Conservation (phyloP, 306 rosid species). For the Morella rubra region DNA sequence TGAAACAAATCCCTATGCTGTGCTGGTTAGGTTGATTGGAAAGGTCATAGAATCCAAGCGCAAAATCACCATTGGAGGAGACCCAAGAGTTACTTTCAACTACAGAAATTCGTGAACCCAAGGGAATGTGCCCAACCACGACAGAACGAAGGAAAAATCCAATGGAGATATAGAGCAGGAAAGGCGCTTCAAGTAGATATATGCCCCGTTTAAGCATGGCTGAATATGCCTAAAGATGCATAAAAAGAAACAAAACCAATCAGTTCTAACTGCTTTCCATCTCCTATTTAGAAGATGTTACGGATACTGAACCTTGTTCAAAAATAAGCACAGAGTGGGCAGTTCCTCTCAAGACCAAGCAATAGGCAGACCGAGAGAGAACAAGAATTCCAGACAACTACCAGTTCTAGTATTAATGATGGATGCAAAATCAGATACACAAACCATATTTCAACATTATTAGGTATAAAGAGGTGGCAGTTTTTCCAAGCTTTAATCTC, state of each 20-base stretch:
- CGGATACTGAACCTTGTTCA: slow-evolving; percentile 4
- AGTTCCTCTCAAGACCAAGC: slow-evolving; percentile 4
- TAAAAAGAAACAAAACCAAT: slow-evolving; percentile 16
- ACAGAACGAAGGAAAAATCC: slow-evolving; percentile 44
- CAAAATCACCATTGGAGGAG: slow-evolving; percentile 72
- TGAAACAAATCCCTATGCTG: slow-evolving; percentile 66
- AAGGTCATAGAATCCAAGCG: slow-evolving; percentile 59
- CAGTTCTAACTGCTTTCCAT: slow-evolving; percentile 9
- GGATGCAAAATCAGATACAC: slow-evolving; percentile 6
- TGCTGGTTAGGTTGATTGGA: slow-evolving; percentile 53
- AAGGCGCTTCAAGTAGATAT: slow-evolving; percentile 31
- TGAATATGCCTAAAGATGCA: slow-evolving; percentile 28
- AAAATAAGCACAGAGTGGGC: background rate
- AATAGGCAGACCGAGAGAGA: slow-evolving; percentile 8
- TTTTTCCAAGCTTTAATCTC: slow-evolving; percentile 2
- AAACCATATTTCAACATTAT: slow-evolving; percentile 8
- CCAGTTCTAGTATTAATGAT: slow-evolving; percentile 9
- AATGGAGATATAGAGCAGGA: slow-evolving; percentile 37
- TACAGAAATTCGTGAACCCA: slow-evolving; percentile 65
- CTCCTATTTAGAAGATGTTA: slow-evolving; percentile 22
- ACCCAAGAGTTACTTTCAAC: slow-evolving; percentile 52
- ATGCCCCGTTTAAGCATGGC: slow-evolving; percentile 52
- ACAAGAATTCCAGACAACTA: slow-evolving; percentile 26
- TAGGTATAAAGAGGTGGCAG: background rate
- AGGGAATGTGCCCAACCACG: slow-evolving; percentile 49